phyloP scores from a whole-genome alignment of 306 rosid genomes.

The Citrullus mucosospermus region DNA sequence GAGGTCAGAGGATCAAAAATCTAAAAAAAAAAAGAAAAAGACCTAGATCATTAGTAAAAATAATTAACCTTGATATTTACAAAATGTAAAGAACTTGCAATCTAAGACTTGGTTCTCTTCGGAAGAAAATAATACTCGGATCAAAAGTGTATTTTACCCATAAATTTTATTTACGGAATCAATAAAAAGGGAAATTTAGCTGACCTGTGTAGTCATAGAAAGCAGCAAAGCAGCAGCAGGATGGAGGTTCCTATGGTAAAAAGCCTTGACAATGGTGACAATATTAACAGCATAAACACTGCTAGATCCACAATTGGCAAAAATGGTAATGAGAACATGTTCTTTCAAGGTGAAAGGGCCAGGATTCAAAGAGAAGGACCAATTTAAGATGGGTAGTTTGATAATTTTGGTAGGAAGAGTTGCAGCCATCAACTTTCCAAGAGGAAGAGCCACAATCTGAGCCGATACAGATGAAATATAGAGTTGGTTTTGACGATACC shows the following conservation, averaged over 20 bases:
- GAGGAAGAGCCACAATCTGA: constrained; percentile 22
- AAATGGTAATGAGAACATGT: constrained; percentile 27
- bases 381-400: constrained; percentile 2
- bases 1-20: too few relatives aligned
- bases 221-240: constrained; percentile 17
- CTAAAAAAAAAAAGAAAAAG: too few relatives aligned
- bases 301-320: constrained; percentile 23
- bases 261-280: constrained; percentile 22
- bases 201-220: constrained; percentile 23
- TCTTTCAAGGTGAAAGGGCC: constrained; percentile 33
- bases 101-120: too few relatives aligned
- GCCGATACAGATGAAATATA: constrained; percentile 15
- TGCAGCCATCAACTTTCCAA: constrained; percentile 26
- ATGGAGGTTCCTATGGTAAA: constrained; percentile 14
- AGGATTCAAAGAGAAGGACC: constrained; percentile 25
- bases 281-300: constrained; percentile 17
- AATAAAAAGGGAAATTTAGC: too few relatives aligned
- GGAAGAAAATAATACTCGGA: too few relatives aligned
- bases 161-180: too few relatives aligned
- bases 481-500: constrained; percentile 18
- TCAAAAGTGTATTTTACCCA: too few relatives aligned
- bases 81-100: too few relatives aligned
- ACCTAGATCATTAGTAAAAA: too few relatives aligned
- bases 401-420: constrained; percentile 8
- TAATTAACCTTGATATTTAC: too few relatives aligned